These are phyloP conservation scores for Boletellus ananas DNA, from an alignment of 768 basidiomycete genomes.

Conservation along the genomic window DNA sequence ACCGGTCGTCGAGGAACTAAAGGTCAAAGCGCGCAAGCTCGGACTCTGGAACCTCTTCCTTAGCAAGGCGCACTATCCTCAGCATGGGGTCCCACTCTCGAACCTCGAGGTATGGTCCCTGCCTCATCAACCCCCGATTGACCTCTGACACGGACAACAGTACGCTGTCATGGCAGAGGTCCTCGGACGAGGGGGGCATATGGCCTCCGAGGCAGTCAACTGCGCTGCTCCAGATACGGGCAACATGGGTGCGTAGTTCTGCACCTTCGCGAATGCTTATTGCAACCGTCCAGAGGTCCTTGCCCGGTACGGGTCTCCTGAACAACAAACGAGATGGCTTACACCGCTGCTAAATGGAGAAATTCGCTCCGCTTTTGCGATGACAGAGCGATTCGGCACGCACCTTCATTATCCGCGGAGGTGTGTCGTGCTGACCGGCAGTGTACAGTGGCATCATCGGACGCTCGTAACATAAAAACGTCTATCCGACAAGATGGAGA, in stretches of 20 bases:
- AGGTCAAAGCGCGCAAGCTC: conserved; percentile 78
- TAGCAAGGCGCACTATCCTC: conserved; percentile 89
- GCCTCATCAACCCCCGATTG: not conserved
- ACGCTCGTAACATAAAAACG: conserved; percentile 92
- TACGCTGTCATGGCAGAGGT: conserved; percentile 98
- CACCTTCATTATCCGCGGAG: conserved; percentile 2
- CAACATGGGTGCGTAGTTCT: conserved; percentile 73
- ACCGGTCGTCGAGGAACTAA: conserved; percentile 78
- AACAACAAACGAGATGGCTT: conserved; percentile 91
- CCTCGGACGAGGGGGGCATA: conserved; percentile 76
- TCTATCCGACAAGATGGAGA: conserved; percentile 80
- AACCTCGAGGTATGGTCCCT: conserved; percentile 76
- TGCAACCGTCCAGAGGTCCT: conserved; percentile 71
- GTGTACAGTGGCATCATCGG: conserved; percentile 73
- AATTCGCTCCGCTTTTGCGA: conserved; percentile 91
- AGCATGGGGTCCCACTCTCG: conserved; percentile 82
- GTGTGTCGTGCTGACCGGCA: conserved; percentile 2
- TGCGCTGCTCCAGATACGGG: conserved; percentile 97
- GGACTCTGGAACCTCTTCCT: conserved; percentile 98
- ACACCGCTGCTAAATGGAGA: conserved; percentile 84
- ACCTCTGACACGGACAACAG: conserved; percentile 36
- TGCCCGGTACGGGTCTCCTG: conserved; percentile 87
- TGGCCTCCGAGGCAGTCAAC: conserved; percentile 86
- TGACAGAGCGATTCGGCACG: conserved; percentile 91
- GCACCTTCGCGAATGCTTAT: not conserved